phyloP scores from a whole-genome alignment of 306 rosid genomes.

The Vigna angularis region DNA sequence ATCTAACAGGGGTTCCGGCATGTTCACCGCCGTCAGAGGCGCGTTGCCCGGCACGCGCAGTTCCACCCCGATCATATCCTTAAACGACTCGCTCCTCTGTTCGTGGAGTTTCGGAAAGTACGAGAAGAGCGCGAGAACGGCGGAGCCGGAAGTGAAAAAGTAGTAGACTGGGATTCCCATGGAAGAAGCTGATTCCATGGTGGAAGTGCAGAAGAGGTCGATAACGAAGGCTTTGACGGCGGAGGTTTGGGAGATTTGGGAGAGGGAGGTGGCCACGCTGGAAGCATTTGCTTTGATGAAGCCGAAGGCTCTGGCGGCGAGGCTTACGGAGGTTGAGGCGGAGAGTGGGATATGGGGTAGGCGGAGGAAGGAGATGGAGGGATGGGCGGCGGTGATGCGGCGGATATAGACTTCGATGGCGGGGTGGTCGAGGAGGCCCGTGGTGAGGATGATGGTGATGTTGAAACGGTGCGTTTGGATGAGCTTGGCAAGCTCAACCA shows the following conservation, averaged over 20 bases:
- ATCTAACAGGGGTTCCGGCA: conserved; percentile 38
- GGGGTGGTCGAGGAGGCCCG: conserved; percentile 25
- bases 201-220: conserved; percentile 43
- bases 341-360: background rate
- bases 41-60: conserved; percentile 35
- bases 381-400: conserved; percentile 35
- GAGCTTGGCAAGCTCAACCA: conserved; percentile 38
- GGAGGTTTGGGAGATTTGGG: background rate
- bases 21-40: conserved; percentile 13
- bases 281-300: conserved; percentile 27
- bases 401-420: conserved; percentile 32
- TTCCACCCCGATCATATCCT: conserved; percentile 31
- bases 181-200: background rate
- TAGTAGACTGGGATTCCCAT: conserved; percentile 45
- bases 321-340: background rate
- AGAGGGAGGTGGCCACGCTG: conserved; percentile 23
- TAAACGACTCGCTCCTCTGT: background rate
- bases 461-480: too few species aligned
- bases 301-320: background rate
- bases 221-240: conserved; percentile 18
- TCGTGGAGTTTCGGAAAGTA: conserved; percentile 38
- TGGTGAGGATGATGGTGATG: conserved; percentile 42
- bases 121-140: conserved; percentile 2
- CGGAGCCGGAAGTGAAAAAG: conserved; percentile 47
- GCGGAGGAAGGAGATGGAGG: conserved; percentile 43